Evolutionary conservation across 2,329 filamentous ascomycete genomes (phyloP).

Genomic region (Dothistroma septosporum): DNA sequence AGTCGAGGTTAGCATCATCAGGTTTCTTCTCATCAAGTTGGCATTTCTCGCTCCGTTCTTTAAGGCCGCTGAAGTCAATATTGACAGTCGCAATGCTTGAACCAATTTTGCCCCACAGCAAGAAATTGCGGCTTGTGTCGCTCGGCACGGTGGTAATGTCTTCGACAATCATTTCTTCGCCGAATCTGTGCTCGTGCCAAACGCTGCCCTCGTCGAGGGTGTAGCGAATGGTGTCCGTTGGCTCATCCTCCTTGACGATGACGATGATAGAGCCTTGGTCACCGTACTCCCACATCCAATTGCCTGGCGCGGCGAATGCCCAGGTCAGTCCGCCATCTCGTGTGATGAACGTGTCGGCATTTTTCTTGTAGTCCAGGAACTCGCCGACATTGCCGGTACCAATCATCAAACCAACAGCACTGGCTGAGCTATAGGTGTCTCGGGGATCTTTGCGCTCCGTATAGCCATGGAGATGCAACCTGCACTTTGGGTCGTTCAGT

Average conservation of each 20-base stretch:
- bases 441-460: conserved; percentile 79
- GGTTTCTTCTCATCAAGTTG: conserved; percentile 59
- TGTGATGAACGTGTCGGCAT: conserved; percentile 87
- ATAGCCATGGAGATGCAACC: conserved; percentile 90
- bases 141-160: conserved; percentile 86
- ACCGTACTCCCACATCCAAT: conserved; percentile 90
- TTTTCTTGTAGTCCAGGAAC: conserved; percentile 60
- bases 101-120: conserved; percentile 72
- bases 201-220: conserved; percentile 74
- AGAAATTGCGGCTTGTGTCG: conserved; percentile 84
- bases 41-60: conserved; percentile 62
- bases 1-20: conserved; percentile 61
- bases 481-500: conserved; percentile 59
- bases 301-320: conserved; percentile 79
- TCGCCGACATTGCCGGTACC: conserved; percentile 86
- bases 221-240: conserved; percentile 68
- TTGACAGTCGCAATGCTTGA: conserved; percentile 69
- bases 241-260: conserved; percentile 67
- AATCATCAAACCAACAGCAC: conserved; percentile 86
- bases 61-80: conserved; percentile 80
- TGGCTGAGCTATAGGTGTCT: conserved; percentile 82
- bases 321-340: conserved; percentile 86
- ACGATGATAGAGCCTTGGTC: conserved; percentile 92
- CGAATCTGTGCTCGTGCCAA: conserved; percentile 75
- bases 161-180: conserved; percentile 64